Conservation (phyloP, 2,329 filamentous ascomycete genomes). For the Epichloe hybrida region DNA sequence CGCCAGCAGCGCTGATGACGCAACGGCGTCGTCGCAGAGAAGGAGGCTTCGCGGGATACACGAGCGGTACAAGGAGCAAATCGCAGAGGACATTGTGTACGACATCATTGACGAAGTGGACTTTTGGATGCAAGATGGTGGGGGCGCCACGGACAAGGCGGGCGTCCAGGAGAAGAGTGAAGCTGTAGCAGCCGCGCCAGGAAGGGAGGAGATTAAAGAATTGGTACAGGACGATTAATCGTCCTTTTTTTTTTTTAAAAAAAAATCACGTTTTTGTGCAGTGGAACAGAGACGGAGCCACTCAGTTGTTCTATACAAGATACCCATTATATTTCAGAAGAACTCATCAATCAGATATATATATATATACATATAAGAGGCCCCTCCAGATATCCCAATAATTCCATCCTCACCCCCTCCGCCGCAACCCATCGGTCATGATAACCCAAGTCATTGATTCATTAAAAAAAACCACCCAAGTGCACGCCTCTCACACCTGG, state of each 20-base stretch:
- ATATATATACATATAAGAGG: too few relatives aligned
- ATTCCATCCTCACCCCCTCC: too few relatives aligned
- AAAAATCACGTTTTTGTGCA: not conserved
- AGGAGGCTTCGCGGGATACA: conserved; percentile 46
- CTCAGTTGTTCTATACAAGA: conserved; percentile 1
- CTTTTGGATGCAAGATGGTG: conserved; percentile 64
- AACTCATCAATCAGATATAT: not conserved
- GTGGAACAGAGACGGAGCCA: not conserved
- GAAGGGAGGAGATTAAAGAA: conserved; percentile 49
- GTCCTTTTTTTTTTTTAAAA: not conserved
- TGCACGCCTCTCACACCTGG: not conserved
- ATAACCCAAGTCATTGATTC: not conserved
- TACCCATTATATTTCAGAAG: conserved; percentile 12
- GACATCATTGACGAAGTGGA: conserved; percentile 92
- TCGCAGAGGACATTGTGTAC: conserved; percentile 85
- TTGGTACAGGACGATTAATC: conserved; percentile 46
- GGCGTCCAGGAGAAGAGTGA: conserved; percentile 31
- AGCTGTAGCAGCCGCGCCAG: conserved; percentile 28
- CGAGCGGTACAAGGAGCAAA: conserved; percentile 81
- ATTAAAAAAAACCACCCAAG: not conserved
- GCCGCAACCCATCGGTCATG: not conserved
- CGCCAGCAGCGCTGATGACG: conserved; percentile 32
- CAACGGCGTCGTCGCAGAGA: conserved; percentile 9
- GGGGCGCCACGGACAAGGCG: conserved; percentile 32
- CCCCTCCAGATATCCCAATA: not conserved